phyloP scores from a whole-genome alignment of 495 filamentous ascomycete species.

The Aspergillus sclerotioniger region DNA sequence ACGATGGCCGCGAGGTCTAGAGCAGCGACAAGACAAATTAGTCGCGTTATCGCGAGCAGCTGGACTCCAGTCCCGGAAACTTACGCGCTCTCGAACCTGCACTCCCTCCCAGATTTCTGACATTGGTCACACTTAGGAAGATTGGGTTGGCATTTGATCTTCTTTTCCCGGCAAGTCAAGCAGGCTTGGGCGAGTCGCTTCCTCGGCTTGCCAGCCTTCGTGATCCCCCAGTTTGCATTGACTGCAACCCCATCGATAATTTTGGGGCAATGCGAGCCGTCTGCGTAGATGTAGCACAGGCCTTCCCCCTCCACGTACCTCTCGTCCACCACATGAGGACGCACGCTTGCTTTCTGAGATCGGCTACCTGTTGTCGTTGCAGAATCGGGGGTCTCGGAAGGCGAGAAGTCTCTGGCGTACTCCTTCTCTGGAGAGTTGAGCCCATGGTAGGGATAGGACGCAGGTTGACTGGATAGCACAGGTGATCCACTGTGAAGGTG shows the following conservation, averaged over 20 bases:
- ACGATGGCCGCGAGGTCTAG: constrained; percentile 41
- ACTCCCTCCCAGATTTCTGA: constrained; percentile 80
- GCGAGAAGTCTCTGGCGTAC: constrained; percentile 18
- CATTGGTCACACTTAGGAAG: constrained; percentile 84
- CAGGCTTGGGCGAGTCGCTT: constrained; percentile 89
- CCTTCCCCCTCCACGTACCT: constrained; percentile 69
- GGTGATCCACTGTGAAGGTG: not conserved
- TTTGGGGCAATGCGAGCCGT: constrained; percentile 79
- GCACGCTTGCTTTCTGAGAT: constrained; percentile 20
- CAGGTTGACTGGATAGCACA: constrained; percentile 14
- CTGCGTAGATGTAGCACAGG: constrained; percentile 82
- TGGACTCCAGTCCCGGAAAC: constrained; percentile 31
- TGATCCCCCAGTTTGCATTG: constrained; percentile 90
- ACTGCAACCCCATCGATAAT: constrained; percentile 81
- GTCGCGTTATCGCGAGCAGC: too few species aligned
- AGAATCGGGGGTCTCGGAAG: constrained; percentile 16
- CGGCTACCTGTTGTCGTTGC: constrained; percentile 9
- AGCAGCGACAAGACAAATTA: constrained; percentile 11
- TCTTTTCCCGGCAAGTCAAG: constrained; percentile 89
- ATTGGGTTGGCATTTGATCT: constrained; percentile 93
- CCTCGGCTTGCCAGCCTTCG: constrained; percentile 86
- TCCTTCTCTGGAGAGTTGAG: constrained; percentile 19
- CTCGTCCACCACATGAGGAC: constrained; percentile 51
- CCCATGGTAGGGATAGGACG: constrained; percentile 16
- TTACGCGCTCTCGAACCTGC: constrained; percentile 87